phyloP scores from a whole-genome alignment of 208 protist genomes.

The Leishmania major region DNA sequence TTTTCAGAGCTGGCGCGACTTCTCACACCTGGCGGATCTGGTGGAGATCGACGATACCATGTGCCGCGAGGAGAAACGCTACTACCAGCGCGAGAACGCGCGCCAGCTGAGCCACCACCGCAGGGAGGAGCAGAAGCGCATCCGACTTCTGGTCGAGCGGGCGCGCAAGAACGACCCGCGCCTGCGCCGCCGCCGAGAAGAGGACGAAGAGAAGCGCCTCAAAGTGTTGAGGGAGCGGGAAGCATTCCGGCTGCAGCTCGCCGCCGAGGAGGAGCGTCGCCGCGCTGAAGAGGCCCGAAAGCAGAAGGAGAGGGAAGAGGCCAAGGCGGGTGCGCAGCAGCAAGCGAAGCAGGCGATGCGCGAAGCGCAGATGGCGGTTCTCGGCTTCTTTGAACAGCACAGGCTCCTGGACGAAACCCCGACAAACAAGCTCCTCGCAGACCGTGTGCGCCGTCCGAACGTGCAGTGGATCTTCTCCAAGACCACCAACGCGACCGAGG shows the following conservation, averaged over 20 bases:
- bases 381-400: slow-evolving; percentile 51
- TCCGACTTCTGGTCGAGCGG: slow-evolving; percentile 90
- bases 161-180: slow-evolving; percentile 93
- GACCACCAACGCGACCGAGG: slow-evolving; percentile 42
- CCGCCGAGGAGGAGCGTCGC: slow-evolving; percentile 65
- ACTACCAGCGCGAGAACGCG: slow-evolving; percentile 97
- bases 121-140: slow-evolving; percentile 90
- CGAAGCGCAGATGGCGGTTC: slow-evolving; percentile 44
- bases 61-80: slow-evolving; percentile 96
- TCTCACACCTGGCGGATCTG: slow-evolving; percentile 93
- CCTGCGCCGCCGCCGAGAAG: slow-evolving; percentile 80
- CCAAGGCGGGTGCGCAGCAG: slow-evolving; percentile 31
- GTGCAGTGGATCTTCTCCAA: slow-evolving; percentile 81
- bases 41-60: slow-evolving; percentile 93
- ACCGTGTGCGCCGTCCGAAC: slow-evolving; percentile 66
- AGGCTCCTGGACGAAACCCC: slow-evolving; percentile 59
- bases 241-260: slow-evolving; percentile 64
- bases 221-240: slow-evolving; percentile 70
- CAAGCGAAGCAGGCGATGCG: slow-evolving; percentile 59
- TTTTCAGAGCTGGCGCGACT: slow-evolving; percentile 97
- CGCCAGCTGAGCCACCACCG: slow-evolving; percentile 81
- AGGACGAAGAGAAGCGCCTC: slow-evolving; percentile 73
- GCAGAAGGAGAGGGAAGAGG: slow-evolving; percentile 49
- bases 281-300: slow-evolving; percentile 54
- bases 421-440: slow-evolving; percentile 79